Base-by-base conservation (phyloP, 1,284 basidiomycete species). In the Omphalotus olearius region DNA sequence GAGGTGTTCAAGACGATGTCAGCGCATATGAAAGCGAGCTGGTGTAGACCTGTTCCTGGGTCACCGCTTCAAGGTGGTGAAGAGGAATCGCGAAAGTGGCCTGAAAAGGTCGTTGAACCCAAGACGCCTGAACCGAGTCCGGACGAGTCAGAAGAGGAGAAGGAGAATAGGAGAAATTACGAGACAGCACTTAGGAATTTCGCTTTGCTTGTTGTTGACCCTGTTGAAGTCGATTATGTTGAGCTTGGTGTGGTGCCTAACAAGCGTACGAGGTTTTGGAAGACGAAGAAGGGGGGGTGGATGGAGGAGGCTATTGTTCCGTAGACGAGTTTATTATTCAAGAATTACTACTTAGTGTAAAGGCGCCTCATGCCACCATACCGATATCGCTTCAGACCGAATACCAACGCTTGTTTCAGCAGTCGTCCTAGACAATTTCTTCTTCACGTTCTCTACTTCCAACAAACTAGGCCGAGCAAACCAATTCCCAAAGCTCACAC, bases 191-290 rank as follows among this genome's bases (percentile, higher is more conserved):
- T 84, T 52, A 57, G 63, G 10, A 84, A 85, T 60, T 89, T 87
- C 58, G 78, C 82, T 7, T 62, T 89, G 60, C 61, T 89, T 38
- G 59, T 87, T 11, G 66, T 88, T 35, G 85, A 88, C 55, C 83
- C 86, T 3, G 59, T 65, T 1, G 73, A 78, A 51, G 78, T 88
- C 38, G 86, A 89, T 61, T 79, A 78, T 66, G 60, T 80, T 4
- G 82, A 85, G 60, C 60, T 88, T 44, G 74, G 67, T 0, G 68
- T 73, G 9, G 53, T 67, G 16, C 83, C 83, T 16, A 76, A 86
- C 58, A 71, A 72, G 55, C 69, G 87, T 58, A 81, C 77, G 25
- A 64, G 64, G 48, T 88, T 81, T 56, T 71, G 64, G 51, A 68
- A 69, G 59, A 66, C 62, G 23, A 66, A 63, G 53, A 62, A 67